Percentiles rank a stretch among this genome's conserved stretches.
Evolutionary conservation across 1,284 basidiomycete species (phyloP).

Genomic region (Ganoderma multipileum): DNA sequence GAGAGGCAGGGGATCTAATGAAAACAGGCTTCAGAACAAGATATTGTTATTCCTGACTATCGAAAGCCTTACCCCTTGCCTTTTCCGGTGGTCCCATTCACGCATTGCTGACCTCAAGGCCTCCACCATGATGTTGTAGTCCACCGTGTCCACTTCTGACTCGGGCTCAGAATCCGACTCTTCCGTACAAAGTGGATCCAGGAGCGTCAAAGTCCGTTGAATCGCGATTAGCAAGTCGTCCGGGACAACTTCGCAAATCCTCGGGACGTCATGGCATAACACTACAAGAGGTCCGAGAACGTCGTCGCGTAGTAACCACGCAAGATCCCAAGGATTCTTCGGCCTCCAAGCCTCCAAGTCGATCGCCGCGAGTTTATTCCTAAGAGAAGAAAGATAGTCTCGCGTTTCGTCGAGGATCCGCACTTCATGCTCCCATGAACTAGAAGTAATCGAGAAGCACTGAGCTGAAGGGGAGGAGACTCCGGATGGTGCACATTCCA

Average conservation of each 20-base stretch:
- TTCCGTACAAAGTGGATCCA: not conserved
- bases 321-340: slow-evolving; percentile 1
- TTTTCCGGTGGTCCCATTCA: not conserved
- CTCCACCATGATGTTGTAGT: not conserved
- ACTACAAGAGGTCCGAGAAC: not conserved
- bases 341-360: not conserved
- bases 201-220: not conserved
- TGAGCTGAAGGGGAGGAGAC: not conserved
- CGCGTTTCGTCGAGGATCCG: not conserved
- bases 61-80: not conserved
- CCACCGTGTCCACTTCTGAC: not conserved
- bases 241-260: not conserved
- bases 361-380: not conserved
- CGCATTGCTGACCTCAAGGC: not conserved
- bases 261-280: not conserved
- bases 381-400: not conserved
- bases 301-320: not conserved
- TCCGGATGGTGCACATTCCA: not conserved
- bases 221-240: not conserved
- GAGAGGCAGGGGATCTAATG: not conserved
- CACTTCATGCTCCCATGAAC: not conserved
- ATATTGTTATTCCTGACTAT: not conserved
- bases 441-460: not conserved
- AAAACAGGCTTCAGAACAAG: not conserved
- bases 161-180: not conserved